Base-by-base conservation (phyloP, 352 stramenopile genomes). In the Phytophthora hybrid region DNA sequence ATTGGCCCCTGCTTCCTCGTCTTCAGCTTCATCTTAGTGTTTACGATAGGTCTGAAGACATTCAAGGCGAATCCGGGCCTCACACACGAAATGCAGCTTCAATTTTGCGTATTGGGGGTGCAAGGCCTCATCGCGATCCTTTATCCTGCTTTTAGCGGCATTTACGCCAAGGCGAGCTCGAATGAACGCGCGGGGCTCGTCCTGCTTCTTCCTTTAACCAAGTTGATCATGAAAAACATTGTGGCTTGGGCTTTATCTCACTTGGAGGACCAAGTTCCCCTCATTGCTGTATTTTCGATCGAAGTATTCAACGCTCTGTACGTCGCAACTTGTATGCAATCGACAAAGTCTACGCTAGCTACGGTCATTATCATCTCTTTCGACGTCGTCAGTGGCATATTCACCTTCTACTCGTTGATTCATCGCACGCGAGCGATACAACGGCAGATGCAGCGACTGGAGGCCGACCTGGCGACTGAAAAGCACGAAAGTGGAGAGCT, bases 221-320 rank as follows among this genome's bases (percentile, higher is more conserved):
- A 79, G 39, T 41, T 78, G 8, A 4, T 74, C 7, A 61, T 76
- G 55, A 76, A 80, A 9, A 74, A 84, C 37, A 32, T 76, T 18
- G 64, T 79, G 5, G 74, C 71, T 7, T 66, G 66, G 23, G 58
- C 60, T 1, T 73, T 23, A 0, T 49, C 49, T 0, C 68, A 76
- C 5, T 58, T 78, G 26, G 68, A 76, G 58, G 74, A 84, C 39
- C 71, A 73, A 19, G 26, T 84, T 49, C 74, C 74, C 0, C 52
- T 77, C 8, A 71, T 71, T 4, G 56, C 70, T 6, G 67, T 84
- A 4, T 78, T 82, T 41, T 73, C 76, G 0, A 78, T 84, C 21
- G 74, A 84, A 31, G 74, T 84, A 0, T 82, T 77, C 26, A 79
- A 80, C 31, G 63, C 71, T 13, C 31, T 84, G 4, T 82, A 79